A percentile compares a stretch with the other conserved stretches of the same genome.
Evolutionary conservation across 306 rosid genomes (phyloP).

Genomic region (Medicago arabica): DNA sequence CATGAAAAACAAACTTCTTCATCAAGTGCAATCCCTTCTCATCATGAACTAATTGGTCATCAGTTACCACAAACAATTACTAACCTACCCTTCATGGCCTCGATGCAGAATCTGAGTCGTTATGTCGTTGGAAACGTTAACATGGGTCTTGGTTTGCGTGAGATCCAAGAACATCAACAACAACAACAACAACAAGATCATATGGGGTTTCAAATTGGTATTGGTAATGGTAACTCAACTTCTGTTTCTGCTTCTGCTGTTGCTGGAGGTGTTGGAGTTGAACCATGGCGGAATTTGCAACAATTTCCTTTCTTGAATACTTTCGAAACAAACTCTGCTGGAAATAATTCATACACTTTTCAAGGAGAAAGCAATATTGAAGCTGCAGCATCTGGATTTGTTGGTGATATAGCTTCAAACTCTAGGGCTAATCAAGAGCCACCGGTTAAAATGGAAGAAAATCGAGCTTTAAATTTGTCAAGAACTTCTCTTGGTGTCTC

Average conservation of each 20-base stretch:
- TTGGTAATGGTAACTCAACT: constrained; percentile 33
- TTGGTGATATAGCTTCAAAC: constrained; percentile 43
- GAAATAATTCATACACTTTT: constrained; percentile 49
- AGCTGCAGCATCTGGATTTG: constrained; percentile 36
- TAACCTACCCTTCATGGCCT: constrained; percentile 64
- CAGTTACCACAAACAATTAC: constrained; percentile 56
- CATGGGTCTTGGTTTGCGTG: constrained; percentile 48
- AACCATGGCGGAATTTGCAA: constrained; percentile 66
- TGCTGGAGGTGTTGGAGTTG: constrained; percentile 32
- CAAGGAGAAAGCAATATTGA: constrained; percentile 47
- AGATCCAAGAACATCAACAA: not conserved
- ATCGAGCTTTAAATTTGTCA: constrained; percentile 49
- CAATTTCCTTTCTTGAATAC: constrained; percentile 68
- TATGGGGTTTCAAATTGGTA: constrained; percentile 64
- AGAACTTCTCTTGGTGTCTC: constrained; percentile 48
- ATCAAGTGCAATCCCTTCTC: constrained; percentile 45
- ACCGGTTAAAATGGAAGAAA: constrained; percentile 64
- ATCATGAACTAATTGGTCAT: constrained; percentile 50
- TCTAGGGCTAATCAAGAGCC: constrained; percentile 63
- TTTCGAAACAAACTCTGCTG: constrained; percentile 51
- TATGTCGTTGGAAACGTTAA: constrained; percentile 53
- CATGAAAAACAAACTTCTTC: constrained; percentile 47
- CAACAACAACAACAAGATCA: constrained; percentile 50
- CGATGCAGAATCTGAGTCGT: constrained; percentile 67
- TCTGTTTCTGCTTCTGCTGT: constrained; percentile 8